These are phyloP conservation scores for Starmerella stellata DNA, from an alignment of 805 yeast genomes.

Conservation along the genomic window DNA sequence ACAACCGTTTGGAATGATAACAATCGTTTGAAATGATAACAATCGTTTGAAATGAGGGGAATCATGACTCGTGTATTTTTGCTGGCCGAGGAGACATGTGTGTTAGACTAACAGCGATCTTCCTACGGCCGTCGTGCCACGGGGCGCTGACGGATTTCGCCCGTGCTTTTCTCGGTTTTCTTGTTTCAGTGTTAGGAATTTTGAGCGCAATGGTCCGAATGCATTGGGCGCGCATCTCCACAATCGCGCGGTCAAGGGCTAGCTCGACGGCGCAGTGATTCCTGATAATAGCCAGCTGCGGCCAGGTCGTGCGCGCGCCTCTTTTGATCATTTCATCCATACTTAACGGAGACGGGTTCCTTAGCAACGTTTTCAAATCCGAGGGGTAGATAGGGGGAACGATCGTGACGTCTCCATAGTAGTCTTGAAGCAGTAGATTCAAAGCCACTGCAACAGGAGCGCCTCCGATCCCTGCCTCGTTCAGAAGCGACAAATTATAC, in stretches of 20 bases:
- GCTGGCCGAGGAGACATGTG: no score
- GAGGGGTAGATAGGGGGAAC: slow-evolving; percentile 49
- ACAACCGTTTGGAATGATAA: no score
- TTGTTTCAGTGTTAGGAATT: background rate
- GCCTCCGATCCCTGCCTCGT: slow-evolving; percentile 60
- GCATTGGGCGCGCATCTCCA: slow-evolving; percentile 32
- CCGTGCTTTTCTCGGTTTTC: background rate
- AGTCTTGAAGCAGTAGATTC: slow-evolving; percentile 65
- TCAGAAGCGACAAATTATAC: slow-evolving; percentile 54
- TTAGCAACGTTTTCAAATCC: slow-evolving; percentile 45
- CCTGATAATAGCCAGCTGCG: slow-evolving; percentile 62
- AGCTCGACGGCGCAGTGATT: slow-evolving; percentile 86
- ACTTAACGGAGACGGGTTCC: slow-evolving; percentile 69
- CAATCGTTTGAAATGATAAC: no score
- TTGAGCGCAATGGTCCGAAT: background rate
- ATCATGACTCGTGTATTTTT: no score
- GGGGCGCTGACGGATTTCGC: background rate
- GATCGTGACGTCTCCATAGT: slow-evolving; percentile 86
- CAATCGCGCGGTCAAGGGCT: slow-evolving; percentile 63
- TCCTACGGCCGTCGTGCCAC: no score
- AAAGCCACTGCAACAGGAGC: slow-evolving; percentile 55
- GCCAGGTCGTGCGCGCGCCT: slow-evolving; percentile 92
- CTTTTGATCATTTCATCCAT: slow-evolving; percentile 49
- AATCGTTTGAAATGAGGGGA: no score
- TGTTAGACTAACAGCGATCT: no score